phyloP scores from a whole-genome alignment of 2,329 filamentous ascomycete species.

The Esteya vermicola region DNA sequence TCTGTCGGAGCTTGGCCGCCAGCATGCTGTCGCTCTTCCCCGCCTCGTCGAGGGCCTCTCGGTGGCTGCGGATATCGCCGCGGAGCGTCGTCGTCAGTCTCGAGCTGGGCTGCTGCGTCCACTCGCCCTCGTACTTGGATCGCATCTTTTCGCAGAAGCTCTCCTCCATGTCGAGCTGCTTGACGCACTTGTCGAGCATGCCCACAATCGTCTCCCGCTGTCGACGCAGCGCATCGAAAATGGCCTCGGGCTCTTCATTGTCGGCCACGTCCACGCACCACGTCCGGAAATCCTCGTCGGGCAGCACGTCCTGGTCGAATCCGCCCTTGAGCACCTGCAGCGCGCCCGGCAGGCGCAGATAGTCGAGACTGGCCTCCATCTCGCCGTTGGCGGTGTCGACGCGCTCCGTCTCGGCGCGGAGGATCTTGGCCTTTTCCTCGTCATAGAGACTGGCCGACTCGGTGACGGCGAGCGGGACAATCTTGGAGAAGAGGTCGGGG shows the following conservation, averaged over 20 bases:
- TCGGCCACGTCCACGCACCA: slow-evolving; percentile 92
- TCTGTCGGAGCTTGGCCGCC: slow-evolving; percentile 69
- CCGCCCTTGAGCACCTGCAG: slow-evolving; percentile 86
- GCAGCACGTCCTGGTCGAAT: slow-evolving; percentile 74
- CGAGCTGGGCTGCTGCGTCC: slow-evolving; percentile 93
- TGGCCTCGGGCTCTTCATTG: slow-evolving; percentile 63
- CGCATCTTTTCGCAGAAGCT: slow-evolving; percentile 99
- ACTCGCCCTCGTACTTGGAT: slow-evolving; percentile 88
- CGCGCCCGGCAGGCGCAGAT: slow-evolving; percentile 77
- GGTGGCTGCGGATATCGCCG: slow-evolving; percentile 76
- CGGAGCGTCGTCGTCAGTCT: slow-evolving; percentile 76
- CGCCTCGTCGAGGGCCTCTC: slow-evolving; percentile 80
- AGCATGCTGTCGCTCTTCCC: slow-evolving; percentile 74
- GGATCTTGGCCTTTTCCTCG: slow-evolving; percentile 93
- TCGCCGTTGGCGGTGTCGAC: slow-evolving; percentile 89
- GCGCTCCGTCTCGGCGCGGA: slow-evolving; percentile 84
- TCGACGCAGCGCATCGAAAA: slow-evolving; percentile 64
- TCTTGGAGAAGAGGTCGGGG: slow-evolving; percentile 91
- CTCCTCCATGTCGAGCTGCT: slow-evolving; percentile 92
- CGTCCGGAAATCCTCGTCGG: slow-evolving; percentile 79
- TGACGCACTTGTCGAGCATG: slow-evolving; percentile 64
- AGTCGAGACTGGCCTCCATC: slow-evolving; percentile 90
- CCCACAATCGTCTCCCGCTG: slow-evolving; percentile 64
- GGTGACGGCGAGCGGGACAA: slow-evolving; percentile 89
- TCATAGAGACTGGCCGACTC: slow-evolving; percentile 95